Percentiles rank a stretch among this genome's conserved stretches.
Evolutionary conservation across 148 eudicot genomes (phyloP).

Genomic region (Rhododendron kiyosumense): DNA sequence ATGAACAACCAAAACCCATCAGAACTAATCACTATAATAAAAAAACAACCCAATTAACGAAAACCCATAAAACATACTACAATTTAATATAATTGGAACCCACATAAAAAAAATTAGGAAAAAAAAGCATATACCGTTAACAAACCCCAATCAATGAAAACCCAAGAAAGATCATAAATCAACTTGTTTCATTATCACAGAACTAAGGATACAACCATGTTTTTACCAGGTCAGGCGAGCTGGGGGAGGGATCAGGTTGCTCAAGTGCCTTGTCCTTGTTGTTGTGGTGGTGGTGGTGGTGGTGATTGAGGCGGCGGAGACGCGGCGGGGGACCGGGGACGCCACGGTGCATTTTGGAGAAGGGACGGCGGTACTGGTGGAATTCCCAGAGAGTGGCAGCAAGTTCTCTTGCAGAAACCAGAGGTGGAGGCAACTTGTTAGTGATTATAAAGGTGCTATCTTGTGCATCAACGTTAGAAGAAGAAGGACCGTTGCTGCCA

Average conservation of each 20-base stretch:
- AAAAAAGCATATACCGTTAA: not conserved
- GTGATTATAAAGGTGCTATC: constrained; percentile 4
- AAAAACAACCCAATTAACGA: not conserved
- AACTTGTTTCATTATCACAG: not conserved
- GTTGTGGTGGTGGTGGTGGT: constrained; percentile 22
- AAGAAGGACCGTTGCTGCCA: constrained; percentile 4
- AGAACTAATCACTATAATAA: not conserved
- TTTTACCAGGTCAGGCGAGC: constrained; percentile 39
- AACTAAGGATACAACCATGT: not conserved
- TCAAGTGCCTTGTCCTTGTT: constrained; percentile 18
- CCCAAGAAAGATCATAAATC: not conserved
- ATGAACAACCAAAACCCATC: not conserved
- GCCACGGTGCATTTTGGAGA: constrained; percentile 39
- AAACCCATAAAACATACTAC: not conserved
- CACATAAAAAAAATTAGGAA: not conserved
- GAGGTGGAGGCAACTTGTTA: not conserved
- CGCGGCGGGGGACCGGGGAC: constrained; percentile 18
- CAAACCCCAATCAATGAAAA: constrained; percentile 2
- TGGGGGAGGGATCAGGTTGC: constrained; percentile 31
- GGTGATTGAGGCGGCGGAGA: constrained; percentile 32
- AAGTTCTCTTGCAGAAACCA: constrained; percentile 41
- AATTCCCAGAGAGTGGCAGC: constrained; percentile 48
- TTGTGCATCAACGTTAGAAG: not conserved
- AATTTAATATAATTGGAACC: not conserved
- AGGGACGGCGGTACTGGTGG: constrained; percentile 27